Conservation (phyloP, 192 early-diverging fungal genomes). For the Gaertneriomyces semiglobifer region DNA sequence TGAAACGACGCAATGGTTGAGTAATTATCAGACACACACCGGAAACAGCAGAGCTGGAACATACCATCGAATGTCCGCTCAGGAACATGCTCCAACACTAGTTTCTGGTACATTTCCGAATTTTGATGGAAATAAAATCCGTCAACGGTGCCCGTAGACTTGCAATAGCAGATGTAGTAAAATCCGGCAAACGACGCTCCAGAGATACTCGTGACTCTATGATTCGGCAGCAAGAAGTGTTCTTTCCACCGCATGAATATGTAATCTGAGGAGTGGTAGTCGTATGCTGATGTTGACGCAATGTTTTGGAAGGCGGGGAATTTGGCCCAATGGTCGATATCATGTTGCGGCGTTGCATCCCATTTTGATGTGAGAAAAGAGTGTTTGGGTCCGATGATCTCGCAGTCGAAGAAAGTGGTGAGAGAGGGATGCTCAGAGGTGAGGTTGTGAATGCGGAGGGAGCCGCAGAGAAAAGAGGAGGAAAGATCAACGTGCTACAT, state of each 20-base stretch:
- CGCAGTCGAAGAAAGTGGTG: conserved; percentile 86
- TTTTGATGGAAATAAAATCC: conserved; percentile 66
- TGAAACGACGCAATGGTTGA: background rate
- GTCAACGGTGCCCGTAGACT: conserved; percentile 58
- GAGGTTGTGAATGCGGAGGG: conserved; percentile 76
- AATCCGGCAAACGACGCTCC: conserved; percentile 90
- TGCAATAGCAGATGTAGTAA: conserved; percentile 75
- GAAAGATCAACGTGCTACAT: conserved; percentile 63
- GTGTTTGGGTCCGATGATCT: conserved; percentile 75
- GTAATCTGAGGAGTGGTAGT: conserved; percentile 58
- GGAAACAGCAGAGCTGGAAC: background rate
- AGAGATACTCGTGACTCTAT: conserved; percentile 65
- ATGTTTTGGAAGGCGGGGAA: conserved; percentile 48
- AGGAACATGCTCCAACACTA: conserved; percentile 40
- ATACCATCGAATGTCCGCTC: conserved; percentile 9
- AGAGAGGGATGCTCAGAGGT: conserved; percentile 77
- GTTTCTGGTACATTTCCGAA: conserved; percentile 52
- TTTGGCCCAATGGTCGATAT: conserved; percentile 65
- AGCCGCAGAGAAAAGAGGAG: conserved; percentile 72
- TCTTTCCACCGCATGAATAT: conserved; percentile 95
- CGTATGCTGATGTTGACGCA: conserved; percentile 26
- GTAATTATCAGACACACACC: background rate
- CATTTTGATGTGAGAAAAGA: conserved; percentile 80
- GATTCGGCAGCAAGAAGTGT: conserved; percentile 86
- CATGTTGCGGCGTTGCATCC: conserved; percentile 74